Base-by-base conservation (phyloP, 2,329 filamentous ascomycete genomes). In the Sarocladium brachiariae region DNA sequence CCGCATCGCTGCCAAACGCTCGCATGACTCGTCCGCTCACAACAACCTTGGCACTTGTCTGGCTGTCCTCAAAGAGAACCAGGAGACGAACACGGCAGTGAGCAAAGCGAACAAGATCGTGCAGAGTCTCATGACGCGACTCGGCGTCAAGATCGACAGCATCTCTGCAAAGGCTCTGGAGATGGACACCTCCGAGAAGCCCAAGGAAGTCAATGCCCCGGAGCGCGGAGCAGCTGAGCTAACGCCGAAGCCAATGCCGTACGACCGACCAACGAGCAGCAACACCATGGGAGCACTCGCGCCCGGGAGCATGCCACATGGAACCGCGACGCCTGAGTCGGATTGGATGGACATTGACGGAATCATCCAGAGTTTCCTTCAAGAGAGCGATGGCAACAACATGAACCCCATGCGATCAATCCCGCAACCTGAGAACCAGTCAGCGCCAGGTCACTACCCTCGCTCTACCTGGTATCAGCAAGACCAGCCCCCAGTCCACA, bases 11-110 rank as follows among this genome's bases (percentile, higher is more conserved):
- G 72, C 76, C 2, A 71, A 72, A 38, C 65, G 70, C 8, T 64
- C 65, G 7, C 59, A 58, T 0, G 63, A 63, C 0, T 73, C 70
- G 1, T 64, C 68, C 3, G 67, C 71, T 0, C 66, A 72, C 52
- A 53, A 58, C 2, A 65, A 62, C 39, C 61, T 77, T 0, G 63
- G 66, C 24, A 70, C 67, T 0, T 78, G 74, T 50, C 56, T 77
- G 1, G 65, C 65, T 0, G 68, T 76, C 0, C 74, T 78, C 21
- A 58, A 66, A 13, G 69, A 74, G 30, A 76, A 78, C 25, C 68
- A 74, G 47, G 72, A 73, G 52, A 76, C 73, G 0, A 76, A 77
- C 21, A 73, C 68, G 56, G 73, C 74, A 0, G 72, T 76, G 0
- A 64, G 68, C 30, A 69, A 70, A 21, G 74, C 75, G 0, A 66